A percentile compares a stretch with the other conserved stretches of the same genome.
Evolutionary conservation across 257 asterid species (phyloP).

Genomic region (Leonotis leonurus): DNA sequence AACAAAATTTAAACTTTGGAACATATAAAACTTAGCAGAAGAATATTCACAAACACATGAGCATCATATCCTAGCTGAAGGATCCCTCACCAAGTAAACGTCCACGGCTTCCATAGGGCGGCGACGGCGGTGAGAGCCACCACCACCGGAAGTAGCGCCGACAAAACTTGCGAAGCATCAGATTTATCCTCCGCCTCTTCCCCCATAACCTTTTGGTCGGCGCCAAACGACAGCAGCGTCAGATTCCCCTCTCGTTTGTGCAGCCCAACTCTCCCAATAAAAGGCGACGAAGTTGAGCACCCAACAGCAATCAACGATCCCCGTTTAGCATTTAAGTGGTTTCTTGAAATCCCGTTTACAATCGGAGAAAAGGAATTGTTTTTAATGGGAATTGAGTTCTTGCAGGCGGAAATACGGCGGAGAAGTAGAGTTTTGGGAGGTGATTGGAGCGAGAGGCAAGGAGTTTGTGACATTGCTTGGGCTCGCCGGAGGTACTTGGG

Average conservation of each 20-base stretch:
- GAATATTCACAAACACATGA: constrained; percentile 2
- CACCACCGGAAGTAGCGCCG: constrained; percentile 86
- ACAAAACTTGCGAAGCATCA: constrained; percentile 57
- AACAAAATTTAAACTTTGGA: background rate
- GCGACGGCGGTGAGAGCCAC: constrained; percentile 84
- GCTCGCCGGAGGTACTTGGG: constrained; percentile 25
- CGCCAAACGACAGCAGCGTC: constrained; percentile 67
- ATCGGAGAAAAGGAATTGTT: constrained; percentile 12
- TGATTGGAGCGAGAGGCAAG: constrained; percentile 25
- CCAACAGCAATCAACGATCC: constrained; percentile 37
- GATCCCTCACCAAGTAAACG: constrained; percentile 79
- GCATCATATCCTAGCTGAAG: background rate
- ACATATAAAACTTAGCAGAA: background rate
- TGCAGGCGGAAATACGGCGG: constrained; percentile 3
- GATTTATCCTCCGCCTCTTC: constrained; percentile 40
- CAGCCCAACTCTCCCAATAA: constrained; percentile 80
- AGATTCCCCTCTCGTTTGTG: constrained; percentile 73
- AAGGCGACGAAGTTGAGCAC: constrained; percentile 67
- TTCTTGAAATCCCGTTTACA: constrained; percentile 13
- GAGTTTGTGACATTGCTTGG: constrained; percentile 29
- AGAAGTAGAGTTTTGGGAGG: constrained; percentile 14
- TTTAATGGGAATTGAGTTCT: constrained; percentile 11
- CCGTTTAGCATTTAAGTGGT: constrained; percentile 14
- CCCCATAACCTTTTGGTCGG: constrained; percentile 23
- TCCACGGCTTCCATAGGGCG: constrained; percentile 83